Evolutionary conservation across 768 basidiomycete species (phyloP).

Genomic region (Boletus rubroflammeus): DNA sequence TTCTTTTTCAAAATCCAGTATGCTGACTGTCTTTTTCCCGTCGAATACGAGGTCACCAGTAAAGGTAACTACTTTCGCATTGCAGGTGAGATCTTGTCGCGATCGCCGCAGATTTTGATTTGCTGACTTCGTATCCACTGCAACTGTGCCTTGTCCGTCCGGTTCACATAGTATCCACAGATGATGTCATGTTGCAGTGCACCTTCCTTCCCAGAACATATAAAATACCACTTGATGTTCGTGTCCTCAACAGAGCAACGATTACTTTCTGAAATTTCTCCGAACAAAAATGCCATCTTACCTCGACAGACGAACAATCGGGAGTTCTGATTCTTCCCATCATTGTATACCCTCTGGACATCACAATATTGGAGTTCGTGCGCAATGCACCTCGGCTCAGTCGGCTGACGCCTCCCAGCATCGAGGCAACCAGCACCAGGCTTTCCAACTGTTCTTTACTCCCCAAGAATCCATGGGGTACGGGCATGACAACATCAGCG

Average conservation of each 20-base stretch:
- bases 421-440: neutral
- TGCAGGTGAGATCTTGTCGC: neutral
- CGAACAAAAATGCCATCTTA: constrained; percentile 3
- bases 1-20: neutral
- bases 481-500: neutral
- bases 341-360: neutral
- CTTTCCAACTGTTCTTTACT: neutral
- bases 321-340: neutral
- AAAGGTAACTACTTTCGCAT: neutral
- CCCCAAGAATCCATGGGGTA: neutral
- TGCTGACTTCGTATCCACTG: neutral
- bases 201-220: neutral
- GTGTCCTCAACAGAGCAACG: neutral
- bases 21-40: neutral
- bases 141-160: neutral
- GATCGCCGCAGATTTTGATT: neutral
- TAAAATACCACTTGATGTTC: neutral
- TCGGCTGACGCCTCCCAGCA: neutral
- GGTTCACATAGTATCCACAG: neutral
- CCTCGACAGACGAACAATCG: constrained; percentile 3
- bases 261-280: neutral
- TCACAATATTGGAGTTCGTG: neutral
- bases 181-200: neutral
- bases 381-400: neutral
- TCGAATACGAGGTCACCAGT: no score